phyloP scores from a whole-genome alignment of 371 early-diverging fungal genomes.

The Rhizopus delemar region DNA sequence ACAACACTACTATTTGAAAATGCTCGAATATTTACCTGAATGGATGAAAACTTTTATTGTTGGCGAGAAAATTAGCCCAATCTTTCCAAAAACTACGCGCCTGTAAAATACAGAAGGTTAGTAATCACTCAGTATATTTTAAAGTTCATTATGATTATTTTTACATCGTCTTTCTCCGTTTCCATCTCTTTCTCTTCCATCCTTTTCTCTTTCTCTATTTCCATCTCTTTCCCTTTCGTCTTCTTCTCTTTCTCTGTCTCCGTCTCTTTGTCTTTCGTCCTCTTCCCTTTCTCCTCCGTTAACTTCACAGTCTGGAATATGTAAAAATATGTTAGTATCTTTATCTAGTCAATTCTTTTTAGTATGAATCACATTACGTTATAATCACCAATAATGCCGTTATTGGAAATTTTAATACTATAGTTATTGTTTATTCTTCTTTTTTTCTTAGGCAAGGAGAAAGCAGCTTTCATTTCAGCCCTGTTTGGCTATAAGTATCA shows the following conservation, averaged over 20 bases:
- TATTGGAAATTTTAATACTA: neutral
- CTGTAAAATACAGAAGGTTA: too few relatives aligned
- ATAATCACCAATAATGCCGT: neutral
- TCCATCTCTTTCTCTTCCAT: slow-evolving; percentile 4
- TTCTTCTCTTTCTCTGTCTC: too few relatives aligned
- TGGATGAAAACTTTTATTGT: slow-evolving; percentile 14
- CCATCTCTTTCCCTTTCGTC: too few relatives aligned
- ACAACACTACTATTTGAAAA: neutral
- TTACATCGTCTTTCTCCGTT: neutral
- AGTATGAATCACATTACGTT: slow-evolving; percentile 3
- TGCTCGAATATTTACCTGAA: slow-evolving; percentile 10
- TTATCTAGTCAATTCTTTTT: neutral
- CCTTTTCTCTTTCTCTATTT: neutral
- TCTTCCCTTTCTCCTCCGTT: too few relatives aligned
- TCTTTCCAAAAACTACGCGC: slow-evolving; percentile 7
- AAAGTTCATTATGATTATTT: neutral
- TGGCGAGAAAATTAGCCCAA: slow-evolving; percentile 11
- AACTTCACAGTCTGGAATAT: too few relatives aligned
- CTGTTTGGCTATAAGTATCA: neutral
- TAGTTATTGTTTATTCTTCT: neutral
- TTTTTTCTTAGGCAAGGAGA: neutral
- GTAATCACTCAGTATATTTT: too few relatives aligned
- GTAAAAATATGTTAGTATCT: too few relatives aligned
- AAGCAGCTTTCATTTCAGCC: neutral
- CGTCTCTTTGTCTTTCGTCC: too few relatives aligned